Evolutionary conservation across 2,329 filamentous ascomycete genomes (phyloP), one percentile per base, ranked within the genome.

Genomic region (Talaromyces albobiverticillius): DNA sequence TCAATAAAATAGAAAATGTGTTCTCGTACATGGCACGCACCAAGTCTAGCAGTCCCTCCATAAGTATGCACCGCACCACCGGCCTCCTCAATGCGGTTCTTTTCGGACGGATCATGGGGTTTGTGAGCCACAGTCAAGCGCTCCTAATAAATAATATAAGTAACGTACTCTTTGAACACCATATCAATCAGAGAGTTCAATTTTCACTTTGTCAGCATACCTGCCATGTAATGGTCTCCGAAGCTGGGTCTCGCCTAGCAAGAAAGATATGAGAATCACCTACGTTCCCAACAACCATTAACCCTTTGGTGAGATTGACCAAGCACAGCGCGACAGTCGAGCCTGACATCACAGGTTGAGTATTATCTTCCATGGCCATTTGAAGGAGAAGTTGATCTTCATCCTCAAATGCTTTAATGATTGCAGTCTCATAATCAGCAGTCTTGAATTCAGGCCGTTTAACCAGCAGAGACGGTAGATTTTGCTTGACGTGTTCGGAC

Each of bases 191-290:
- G 13, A 34, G 14, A 3, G 20, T n/a, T 20, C 13, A 11, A 5
- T 20, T 18, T 18, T 8, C 11, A 45, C 36, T 20, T n/a, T n/a
- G 5, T 40, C 13, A 40, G 20, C 38, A 51, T 31, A 51, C 53
- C 48, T 55, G 48, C 47, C 47, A 51, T 53, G 60, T 66, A 40
- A 67, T 61, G 29, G 51, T 55, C 7, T 67, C 63, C 11, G 61
- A 63, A 45, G 53, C 57, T n/a, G 56, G 59, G 46, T 65, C 62
- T n/a, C 64, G 61, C 54, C 70, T 64, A 3, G 65, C 68, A 18
- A 71, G 49, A 20, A 69, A 60, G 46, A 68, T 65, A 60, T 70
- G 67, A 43, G 68, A 70, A 56, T 71, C 68, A 11, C 68, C 68
- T 9, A 71, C 57, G 47, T 70, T 71, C 20, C 64, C 67, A 38